These are phyloP conservation scores for Conidiobolus incongruus DNA, from an alignment of 371 early-diverging fungal species.

Conservation along the genomic window DNA sequence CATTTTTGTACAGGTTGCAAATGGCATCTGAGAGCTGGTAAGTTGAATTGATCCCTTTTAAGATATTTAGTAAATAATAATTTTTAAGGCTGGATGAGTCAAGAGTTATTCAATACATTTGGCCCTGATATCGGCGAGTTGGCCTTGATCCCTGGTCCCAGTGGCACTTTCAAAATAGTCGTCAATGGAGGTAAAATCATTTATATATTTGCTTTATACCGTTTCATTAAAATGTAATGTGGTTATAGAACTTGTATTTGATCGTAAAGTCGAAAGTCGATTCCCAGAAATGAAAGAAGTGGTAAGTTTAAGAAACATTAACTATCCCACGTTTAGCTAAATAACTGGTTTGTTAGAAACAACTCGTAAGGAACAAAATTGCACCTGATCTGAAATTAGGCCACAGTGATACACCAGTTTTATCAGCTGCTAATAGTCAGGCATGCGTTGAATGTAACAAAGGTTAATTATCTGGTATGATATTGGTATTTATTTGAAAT, in stretches of 20 bases:
- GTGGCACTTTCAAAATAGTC: slow-evolving; percentile 30
- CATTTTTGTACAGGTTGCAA: slow-evolving; percentile 24
- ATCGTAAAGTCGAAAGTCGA: slow-evolving; percentile 31
- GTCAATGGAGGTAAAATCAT: slow-evolving; percentile 23
- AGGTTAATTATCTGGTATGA: too few species aligned
- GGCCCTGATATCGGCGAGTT: slow-evolving; percentile 31
- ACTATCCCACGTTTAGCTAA: background rate
- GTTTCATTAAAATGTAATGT: background rate
- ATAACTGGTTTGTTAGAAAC: slow-evolving; percentile 20
- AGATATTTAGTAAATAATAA: too few species aligned
- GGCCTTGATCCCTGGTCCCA: slow-evolving; percentile 31
- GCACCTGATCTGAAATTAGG: slow-evolving; percentile 42
- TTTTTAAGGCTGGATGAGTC: slow-evolving; percentile 40
- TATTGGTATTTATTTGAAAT: too few species aligned
- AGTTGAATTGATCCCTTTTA: background rate
- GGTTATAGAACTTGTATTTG: slow-evolving; percentile 21
- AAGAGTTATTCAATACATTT: slow-evolving; percentile 42
- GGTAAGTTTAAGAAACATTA: slow-evolving; percentile 8
- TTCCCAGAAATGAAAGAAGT: slow-evolving; percentile 54
- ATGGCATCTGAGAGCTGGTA: slow-evolving; percentile 9
- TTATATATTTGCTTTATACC: too few species aligned
- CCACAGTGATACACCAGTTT: slow-evolving; percentile 18
- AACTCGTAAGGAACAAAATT: slow-evolving; percentile 31
- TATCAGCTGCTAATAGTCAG: background rate
- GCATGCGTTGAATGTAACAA: too few species aligned